phyloP scores from a whole-genome alignment of 2,329 filamentous ascomycete genomes.

The Cercospora sesami region DNA sequence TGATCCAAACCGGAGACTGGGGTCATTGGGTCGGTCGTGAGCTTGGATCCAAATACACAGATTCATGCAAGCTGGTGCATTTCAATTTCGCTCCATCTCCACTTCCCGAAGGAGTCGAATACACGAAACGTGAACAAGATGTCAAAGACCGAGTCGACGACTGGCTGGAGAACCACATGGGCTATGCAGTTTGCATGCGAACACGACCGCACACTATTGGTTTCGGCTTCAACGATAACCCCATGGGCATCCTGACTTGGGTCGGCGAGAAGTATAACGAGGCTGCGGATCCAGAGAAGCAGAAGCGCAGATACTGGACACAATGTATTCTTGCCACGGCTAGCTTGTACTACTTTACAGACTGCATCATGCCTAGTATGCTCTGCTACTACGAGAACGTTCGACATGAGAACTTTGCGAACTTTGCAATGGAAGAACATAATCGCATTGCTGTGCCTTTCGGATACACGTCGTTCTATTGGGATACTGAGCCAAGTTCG shows the following conservation, averaged over 20 bases:
- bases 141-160: constrained; percentile 39
- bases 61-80: constrained; percentile 44
- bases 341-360: constrained; percentile 44
- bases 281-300: constrained; percentile 41
- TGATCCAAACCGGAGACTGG: constrained; percentile 46
- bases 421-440: constrained; percentile 40
- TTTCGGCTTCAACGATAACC: constrained; percentile 46
- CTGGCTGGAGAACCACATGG: constrained; percentile 45
- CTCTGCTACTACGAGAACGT: constrained; percentile 45
- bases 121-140: constrained; percentile 40
- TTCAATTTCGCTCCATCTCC: constrained; percentile 46
- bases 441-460: constrained; percentile 43
- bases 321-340: constrained; percentile 37
- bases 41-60: constrained; percentile 40
- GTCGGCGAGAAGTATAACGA: constrained; percentile 49
- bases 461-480: constrained; percentile 43
- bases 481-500: constrained; percentile 40
- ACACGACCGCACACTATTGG: constrained; percentile 49
- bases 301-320: constrained; percentile 39
- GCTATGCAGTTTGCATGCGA: constrained; percentile 40
- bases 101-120: constrained; percentile 36
- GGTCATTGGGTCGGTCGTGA: constrained; percentile 45
- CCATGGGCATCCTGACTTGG: constrained; percentile 47
- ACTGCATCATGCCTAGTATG: constrained; percentile 43
- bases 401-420: constrained; percentile 42